Conservation (phyloP, 2,329 filamentous ascomycete genomes). For the Neobulgaria alba region DNA sequence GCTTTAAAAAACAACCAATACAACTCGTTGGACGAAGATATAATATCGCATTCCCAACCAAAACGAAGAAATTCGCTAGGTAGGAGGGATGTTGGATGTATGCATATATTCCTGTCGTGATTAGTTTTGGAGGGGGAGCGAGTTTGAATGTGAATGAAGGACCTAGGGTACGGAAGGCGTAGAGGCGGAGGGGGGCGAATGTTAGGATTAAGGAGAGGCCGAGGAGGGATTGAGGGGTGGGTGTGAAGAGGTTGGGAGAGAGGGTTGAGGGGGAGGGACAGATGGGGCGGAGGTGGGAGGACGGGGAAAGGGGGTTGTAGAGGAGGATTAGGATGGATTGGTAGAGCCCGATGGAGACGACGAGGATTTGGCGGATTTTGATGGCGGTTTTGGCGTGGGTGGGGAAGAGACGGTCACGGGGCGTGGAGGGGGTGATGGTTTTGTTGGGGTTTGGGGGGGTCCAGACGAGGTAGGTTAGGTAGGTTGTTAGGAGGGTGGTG, state of each 20-base stretch:
- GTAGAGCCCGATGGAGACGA: slow-evolving; percentile 3
- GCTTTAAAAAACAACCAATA: slow-evolving; percentile 33
- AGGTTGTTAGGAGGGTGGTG: slow-evolving; percentile 5
- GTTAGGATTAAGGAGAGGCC: slow-evolving; percentile 19
- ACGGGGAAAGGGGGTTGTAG: background rate
- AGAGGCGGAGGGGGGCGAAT: slow-evolving; percentile 26
- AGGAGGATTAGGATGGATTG: slow-evolving; percentile 6
- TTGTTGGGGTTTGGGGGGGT: slow-evolving; percentile 7
- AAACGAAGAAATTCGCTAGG: slow-evolving; percentile 34
- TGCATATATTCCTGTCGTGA: slow-evolving; percentile 71
- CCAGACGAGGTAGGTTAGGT: slow-evolving; percentile 2
- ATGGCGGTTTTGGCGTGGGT: slow-evolving; percentile 2
- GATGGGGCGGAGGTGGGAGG: background rate
- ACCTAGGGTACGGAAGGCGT: slow-evolving; percentile 38
- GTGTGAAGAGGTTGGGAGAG: slow-evolving; percentile 20
- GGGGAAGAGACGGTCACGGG: slow-evolving; percentile 3
- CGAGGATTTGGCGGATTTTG: slow-evolving; percentile 1
- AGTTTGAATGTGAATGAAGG: slow-evolving; percentile 46
- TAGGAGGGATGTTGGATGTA: slow-evolving; percentile 78
- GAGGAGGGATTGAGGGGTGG: slow-evolving; percentile 14
- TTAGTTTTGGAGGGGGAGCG: slow-evolving; percentile 52
- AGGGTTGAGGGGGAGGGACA: slow-evolving; percentile 8
- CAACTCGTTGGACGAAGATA: slow-evolving; percentile 33
- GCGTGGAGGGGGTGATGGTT: background rate
- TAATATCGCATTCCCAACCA: slow-evolving; percentile 28